A percentile compares a stretch with the other conserved stretches of the same genome.
phyloP scores from a whole-genome alignment of 257 asterid species.

The Echium plantagineum region DNA sequence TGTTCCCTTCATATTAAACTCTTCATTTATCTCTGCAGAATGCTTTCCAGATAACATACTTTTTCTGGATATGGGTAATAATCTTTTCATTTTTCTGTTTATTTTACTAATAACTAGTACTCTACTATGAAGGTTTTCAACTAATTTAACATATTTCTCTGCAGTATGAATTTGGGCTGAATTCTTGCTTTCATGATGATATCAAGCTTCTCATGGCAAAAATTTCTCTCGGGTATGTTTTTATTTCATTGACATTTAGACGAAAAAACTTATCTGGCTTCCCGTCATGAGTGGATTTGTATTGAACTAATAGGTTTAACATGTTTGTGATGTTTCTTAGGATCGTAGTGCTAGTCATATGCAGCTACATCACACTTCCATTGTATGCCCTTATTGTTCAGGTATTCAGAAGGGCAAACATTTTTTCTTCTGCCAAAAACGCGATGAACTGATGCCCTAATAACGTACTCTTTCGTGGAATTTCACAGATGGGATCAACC shows the following conservation, averaged over 20 bases:
- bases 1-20: background rate
- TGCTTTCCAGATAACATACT: conserved; percentile 88
- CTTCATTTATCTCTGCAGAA: conserved; percentile 35
- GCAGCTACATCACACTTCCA: conserved; percentile 96
- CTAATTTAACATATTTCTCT: background rate
- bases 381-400: conserved; percentile 95
- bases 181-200: conserved; percentile 73
- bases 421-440: background rate
- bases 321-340: conserved; percentile 22
- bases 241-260: background rate
- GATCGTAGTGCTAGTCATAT: conserved; percentile 56
- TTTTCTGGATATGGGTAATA: conserved; percentile 80
- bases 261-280: background rate
- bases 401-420: conserved; percentile 22
- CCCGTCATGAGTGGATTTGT: background rate
- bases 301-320: too few relatives aligned
- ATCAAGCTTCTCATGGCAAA: conserved; percentile 46
- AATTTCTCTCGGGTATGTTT: conserved; percentile 63
- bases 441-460: background rate
- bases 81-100: background rate
- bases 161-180: conserved; percentile 88
- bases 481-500: conserved; percentile 76
- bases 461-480: background rate
- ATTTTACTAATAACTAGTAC: background rate
- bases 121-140: background rate